Conservation (phyloP, 1,139 yeast species). For the Diutina neorugosa region DNA sequence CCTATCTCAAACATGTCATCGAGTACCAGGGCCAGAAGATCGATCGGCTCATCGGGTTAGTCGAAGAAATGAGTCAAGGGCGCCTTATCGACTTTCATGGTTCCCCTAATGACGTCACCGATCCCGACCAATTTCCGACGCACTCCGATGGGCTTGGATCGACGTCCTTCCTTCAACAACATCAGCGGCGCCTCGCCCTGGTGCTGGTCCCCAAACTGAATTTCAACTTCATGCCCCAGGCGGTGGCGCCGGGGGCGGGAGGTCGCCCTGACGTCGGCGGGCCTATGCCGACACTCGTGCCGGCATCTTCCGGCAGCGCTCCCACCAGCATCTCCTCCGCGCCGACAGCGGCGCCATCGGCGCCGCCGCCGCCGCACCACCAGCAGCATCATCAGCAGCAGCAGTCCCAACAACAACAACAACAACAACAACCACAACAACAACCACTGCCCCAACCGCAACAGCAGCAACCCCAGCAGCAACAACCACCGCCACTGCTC, state of each 20-base stretch:
- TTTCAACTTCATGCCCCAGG: neutral
- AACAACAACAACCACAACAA: constrained; percentile 1
- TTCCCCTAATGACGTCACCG: neutral
- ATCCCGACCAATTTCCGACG: neutral
- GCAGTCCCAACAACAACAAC: neutral
- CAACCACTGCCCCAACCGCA: neutral
- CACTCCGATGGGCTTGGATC: neutral
- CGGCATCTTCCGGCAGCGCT: neutral
- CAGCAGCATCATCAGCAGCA: constrained; percentile 4
- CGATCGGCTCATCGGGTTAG: constrained; percentile 23
- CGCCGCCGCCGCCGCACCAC: neutral
- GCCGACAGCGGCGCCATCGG: constrained; percentile 4
- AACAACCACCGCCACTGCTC: neutral
- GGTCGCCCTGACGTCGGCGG: constrained; percentile 5
- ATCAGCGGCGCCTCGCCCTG: constrained; percentile 7
- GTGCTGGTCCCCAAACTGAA: constrained; percentile 5
- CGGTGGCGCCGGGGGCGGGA: constrained; percentile 10
- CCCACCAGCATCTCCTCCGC: constrained; percentile 6
- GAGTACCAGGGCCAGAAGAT: constrained; percentile 28
- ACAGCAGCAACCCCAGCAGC: neutral
- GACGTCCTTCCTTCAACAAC: neutral
- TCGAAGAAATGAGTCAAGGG: constrained; percentile 8
- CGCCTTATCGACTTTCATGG: constrained; percentile 5
- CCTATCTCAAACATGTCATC: constrained; percentile 24
- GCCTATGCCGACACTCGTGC: neutral